Percentiles rank a stretch among this genome's conserved stretches.
Evolutionary conservation across 345 rosid species (phyloP).

Genomic region (Corchorus olitorius): DNA sequence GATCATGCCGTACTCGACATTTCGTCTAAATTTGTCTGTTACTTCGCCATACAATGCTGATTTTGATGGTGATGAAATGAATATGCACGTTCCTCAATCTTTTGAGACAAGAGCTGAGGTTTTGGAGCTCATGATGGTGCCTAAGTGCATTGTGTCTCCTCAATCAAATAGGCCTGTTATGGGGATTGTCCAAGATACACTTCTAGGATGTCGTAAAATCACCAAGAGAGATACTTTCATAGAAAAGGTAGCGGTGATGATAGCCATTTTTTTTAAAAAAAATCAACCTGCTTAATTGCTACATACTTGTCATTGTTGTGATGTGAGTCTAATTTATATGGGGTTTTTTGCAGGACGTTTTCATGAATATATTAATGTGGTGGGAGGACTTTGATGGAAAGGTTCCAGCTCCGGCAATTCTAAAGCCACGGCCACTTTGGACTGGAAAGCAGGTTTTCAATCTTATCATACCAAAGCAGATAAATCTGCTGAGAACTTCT

Average conservation of each 20-base stretch:
- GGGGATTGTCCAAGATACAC: slow-evolving; percentile 99
- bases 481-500: slow-evolving; percentile 78
- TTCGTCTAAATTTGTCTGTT: slow-evolving; percentile 87
- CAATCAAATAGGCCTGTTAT: slow-evolving; percentile 97
- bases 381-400: slow-evolving; percentile 99
- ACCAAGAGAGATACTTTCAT: slow-evolving; percentile 98
- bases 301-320: not conserved
- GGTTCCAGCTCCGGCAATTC: slow-evolving; percentile 90
- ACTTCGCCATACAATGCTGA: slow-evolving; percentile 99
- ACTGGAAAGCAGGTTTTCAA: slow-evolving; percentile 98
- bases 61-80: slow-evolving; percentile 99
- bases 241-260: slow-evolving; percentile 65
- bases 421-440: slow-evolving; percentile 98
- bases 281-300: not conserved
- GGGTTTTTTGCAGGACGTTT: slow-evolving; percentile 69
- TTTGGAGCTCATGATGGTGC: slow-evolving; percentile 98
- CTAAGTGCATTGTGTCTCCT: slow-evolving; percentile 96
- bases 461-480: slow-evolving; percentile 97
- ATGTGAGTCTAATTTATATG: not conserved
- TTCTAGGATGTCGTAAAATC: slow-evolving; percentile 93
- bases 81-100: slow-evolving; percentile 98
- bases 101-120: slow-evolving; percentile 98
- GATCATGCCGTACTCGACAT: slow-evolving; percentile 98
- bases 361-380: slow-evolving; percentile 98
- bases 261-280: not conserved